Conservation (phyloP, 768 basidiomycete species). For the Rhodotorula babjevae region DNA sequence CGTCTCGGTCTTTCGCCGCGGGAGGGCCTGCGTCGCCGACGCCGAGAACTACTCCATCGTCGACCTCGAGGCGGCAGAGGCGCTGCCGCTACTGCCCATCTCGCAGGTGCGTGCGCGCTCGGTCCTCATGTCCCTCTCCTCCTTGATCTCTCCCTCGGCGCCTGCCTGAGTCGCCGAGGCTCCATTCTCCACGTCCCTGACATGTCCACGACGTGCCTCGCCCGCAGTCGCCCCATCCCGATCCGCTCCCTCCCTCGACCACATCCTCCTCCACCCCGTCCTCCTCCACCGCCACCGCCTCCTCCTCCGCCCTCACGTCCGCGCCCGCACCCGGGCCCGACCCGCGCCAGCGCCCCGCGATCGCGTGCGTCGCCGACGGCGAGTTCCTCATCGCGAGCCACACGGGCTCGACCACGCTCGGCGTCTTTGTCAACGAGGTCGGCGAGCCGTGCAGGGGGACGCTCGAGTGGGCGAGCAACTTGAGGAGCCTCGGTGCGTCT, state of each 20-base stretch:
- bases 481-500: conserved; percentile 62
- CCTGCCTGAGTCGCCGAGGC: too few species aligned
- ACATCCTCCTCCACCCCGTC: too few species aligned
- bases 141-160: not conserved
- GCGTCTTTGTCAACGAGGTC: conserved; percentile 74
- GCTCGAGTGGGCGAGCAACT: conserved; percentile 76
- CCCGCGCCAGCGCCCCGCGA: conserved; percentile 56
- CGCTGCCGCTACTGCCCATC: conserved; percentile 70
- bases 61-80: conserved; percentile 65
- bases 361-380: conserved; percentile 66
- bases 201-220: too few species aligned
- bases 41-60: conserved; percentile 68
- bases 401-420: conserved; percentile 73
- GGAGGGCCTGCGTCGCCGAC: conserved; percentile 69
- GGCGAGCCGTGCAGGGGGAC: conserved; percentile 89
- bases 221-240: conserved; percentile 45
- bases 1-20: conserved; percentile 57
- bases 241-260: conserved; percentile 40
- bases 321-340: not conserved
- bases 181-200: too few species aligned
- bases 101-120: conserved; percentile 55
- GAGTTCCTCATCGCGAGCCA: conserved; percentile 84
- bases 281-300: too few species aligned
- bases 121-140: too few species aligned
- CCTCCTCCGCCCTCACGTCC: not conserved